Evolutionary conservation across 2,329 filamentous ascomycete genomes (phyloP).

Genomic region (Parafenestella ontariensis): DNA sequence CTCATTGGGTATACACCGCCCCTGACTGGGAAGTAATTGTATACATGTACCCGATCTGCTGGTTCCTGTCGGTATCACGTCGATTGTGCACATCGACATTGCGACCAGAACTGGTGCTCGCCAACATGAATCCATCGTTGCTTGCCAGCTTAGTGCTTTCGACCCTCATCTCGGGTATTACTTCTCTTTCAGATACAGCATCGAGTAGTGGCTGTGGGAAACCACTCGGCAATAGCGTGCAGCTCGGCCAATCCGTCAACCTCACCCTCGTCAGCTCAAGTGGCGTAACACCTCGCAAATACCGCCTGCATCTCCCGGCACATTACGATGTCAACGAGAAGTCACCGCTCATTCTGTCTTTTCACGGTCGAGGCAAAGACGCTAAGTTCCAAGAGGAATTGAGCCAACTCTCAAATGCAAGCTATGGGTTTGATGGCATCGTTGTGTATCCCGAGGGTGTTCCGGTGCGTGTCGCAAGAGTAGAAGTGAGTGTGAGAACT

Average conservation of each 20-base stretch:
- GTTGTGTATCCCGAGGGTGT: conserved; percentile 56
- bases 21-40: background rate
- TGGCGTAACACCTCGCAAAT: conserved; percentile 41
- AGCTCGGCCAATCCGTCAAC: conserved; percentile 30
- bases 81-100: background rate
- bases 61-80: background rate
- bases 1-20: background rate
- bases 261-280: conserved; percentile 36
- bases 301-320: conserved; percentile 49
- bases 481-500: background rate
- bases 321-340: conserved; percentile 49
- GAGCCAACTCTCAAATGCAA: conserved; percentile 55
- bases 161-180: background rate
- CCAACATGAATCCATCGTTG: background rate
- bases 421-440: conserved; percentile 54
- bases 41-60: background rate
- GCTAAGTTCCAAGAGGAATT: conserved; percentile 51
- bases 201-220: conserved; percentile 18
- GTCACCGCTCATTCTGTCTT: conserved; percentile 57
- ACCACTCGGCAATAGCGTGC: conserved; percentile 25
- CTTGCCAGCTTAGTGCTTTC: background rate
- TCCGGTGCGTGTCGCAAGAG: conserved; percentile 24
- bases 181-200: background rate
- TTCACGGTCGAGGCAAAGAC: conserved; percentile 53
- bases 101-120: background rate